Evolutionary conservation across 73 alveolate genomes (phyloP).

Genomic region (Stentor coeruleus): DNA sequence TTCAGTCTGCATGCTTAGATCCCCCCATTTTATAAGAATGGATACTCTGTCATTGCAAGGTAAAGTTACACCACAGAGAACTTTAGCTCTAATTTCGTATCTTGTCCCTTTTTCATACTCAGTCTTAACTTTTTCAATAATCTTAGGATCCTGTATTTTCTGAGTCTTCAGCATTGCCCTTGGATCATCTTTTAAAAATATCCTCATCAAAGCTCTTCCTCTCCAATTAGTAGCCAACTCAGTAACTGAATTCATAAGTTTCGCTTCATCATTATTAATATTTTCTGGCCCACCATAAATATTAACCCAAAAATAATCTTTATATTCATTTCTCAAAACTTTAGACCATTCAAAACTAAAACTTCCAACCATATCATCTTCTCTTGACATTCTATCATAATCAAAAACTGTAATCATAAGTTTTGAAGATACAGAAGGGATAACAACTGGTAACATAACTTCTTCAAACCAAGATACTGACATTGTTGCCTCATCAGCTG

Average conservation of each 20-base stretch:
- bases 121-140: neutral
- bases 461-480: conserved; percentile 25
- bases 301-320: conserved; percentile 42
- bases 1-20: neutral
- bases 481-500: neutral
- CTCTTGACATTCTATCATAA: neutral
- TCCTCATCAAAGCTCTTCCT: conserved; percentile 22
- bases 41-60: neutral
- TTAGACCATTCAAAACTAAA: neutral
- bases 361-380: conserved; percentile 27
- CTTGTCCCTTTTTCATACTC: neutral
- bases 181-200: neutral
- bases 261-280: conserved; percentile 20
- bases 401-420: neutral
- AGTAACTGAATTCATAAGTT: neutral
- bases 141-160: neutral
- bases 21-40: neutral
- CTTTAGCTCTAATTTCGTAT: neutral
- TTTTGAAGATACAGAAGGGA: conserved; percentile 1
- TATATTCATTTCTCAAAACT: neutral
- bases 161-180: neutral
- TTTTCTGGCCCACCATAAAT: conserved; percentile 78
- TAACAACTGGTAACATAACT: conserved; percentile 7
- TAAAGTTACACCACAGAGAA: neutral
- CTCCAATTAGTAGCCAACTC: conserved; percentile 25